Evolutionary conservation across 2,329 filamentous ascomycete species (phyloP), one percentile per base, ranked within the genome.

Genomic region (Sphaerostilbella broomeana): DNA sequence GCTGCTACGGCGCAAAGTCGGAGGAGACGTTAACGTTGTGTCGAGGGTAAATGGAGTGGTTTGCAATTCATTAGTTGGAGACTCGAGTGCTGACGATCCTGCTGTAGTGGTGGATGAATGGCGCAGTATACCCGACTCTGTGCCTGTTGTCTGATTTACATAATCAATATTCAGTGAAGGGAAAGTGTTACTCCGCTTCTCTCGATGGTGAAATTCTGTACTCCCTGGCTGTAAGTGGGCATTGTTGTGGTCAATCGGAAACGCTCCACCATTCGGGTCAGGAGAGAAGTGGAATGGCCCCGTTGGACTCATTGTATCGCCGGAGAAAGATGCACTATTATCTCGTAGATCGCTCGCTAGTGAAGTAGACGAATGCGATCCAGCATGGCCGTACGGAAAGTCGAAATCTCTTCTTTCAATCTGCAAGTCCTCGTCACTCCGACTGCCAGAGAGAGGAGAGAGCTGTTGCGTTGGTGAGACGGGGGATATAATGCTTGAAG

Each of bases 201-300:
- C 58, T n/a, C 85, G 86, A 40, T 86, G 75, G 51, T 84, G 81
- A 48, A 81, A 79, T 51, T 77, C 77, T 38, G 68, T 64, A 41
- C 54, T 56, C 7, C 44, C 16, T 42, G 51, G 21, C 56, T 64
- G 5, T 55, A 43, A 54, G 4, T 59, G 59, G 7, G 65, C 51
- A 24, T 61, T 50, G 35, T 52, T 55, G 20, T 61, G 59, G 27
- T 72, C 69, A 28, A 62, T 48, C 0, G 58, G 42, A 56, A 89
- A 92, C 1, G 78, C 75, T 38, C 80, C 81, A 4, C 73, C 71
- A 42, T 79, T 79, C 10, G 79, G 73, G 48, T 92, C 82, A 1
- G 87, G 84, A 1, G 83, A 85, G 57, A 92, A 87, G 39, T 67
- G 70, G 56, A 90, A 84, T 0, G 84, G 79, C 81, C 1, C 83